These are phyloP conservation scores for Ilyonectria mors-panacis DNA, from an alignment of 2,329 filamentous ascomycete genomes.

Conservation along the genomic window DNA sequence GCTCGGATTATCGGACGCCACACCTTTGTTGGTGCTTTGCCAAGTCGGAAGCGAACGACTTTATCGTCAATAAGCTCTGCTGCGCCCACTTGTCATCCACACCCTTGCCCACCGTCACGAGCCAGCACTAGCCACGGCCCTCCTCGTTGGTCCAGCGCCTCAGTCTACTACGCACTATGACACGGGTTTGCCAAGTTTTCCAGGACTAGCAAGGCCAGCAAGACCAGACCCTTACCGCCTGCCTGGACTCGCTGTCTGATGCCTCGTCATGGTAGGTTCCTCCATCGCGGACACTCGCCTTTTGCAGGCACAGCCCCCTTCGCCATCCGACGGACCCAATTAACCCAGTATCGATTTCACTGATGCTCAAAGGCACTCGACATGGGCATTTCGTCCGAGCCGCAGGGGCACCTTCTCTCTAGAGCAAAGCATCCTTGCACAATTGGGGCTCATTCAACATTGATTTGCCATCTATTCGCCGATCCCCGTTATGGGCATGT, in stretches of 20 bases:
- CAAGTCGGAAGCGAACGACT: constrained; percentile 45
- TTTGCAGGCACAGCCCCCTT: constrained; percentile 24
- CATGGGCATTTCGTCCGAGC: not conserved
- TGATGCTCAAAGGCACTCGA: not conserved
- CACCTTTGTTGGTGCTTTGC: constrained; percentile 24
- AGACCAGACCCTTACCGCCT: not conserved
- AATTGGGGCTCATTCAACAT: not conserved
- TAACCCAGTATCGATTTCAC: not conserved
- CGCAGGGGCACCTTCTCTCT: not conserved
- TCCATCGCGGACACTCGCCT: not conserved
- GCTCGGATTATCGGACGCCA: constrained; percentile 11
- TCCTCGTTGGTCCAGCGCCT: not conserved
- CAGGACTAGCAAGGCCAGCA: not conserved
- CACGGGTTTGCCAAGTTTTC: not conserved
- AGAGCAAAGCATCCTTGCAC: not conserved
- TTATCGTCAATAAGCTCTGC: constrained; percentile 48
- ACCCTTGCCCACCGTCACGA: constrained; percentile 18
- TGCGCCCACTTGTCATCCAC: constrained; percentile 40
- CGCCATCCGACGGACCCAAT: not conserved
- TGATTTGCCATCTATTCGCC: not conserved
- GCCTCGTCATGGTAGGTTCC: not conserved
- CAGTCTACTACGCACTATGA: not conserved
- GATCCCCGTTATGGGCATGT: not conserved
- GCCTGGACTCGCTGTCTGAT: not conserved
- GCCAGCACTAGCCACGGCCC: constrained; percentile 5